Evolutionary conservation across 2,329 filamentous ascomycete genomes (phyloP), one percentile per base, ranked within the genome.

Genomic region (Fusarium sp.): DNA sequence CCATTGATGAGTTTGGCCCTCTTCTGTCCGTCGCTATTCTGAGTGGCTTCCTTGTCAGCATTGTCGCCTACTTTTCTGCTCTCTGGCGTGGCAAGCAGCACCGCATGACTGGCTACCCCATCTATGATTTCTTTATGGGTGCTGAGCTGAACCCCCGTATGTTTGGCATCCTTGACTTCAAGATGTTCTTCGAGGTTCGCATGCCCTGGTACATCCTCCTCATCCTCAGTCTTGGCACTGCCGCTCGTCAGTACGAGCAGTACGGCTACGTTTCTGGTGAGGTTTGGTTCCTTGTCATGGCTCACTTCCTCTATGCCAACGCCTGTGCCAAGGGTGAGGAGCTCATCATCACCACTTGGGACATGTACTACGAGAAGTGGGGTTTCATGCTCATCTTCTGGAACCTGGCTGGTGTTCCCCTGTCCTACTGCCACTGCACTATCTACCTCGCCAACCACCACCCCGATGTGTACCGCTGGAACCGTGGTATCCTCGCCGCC

Each of bases 351-450:
- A 92, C 92, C 11, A 96, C 93, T 52, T 97, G 94, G 91, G 94
- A 97, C 77, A 97, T 97, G 91, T 97, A 97, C 85, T 95, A 94
- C 76, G 94, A 97, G 85, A 97, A 97, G 83, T 94, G 93, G 89
- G 94, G 94, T 55, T 97, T 97, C 85, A 97, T 97, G 94, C 88
- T 97, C 72, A 97, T 97, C 80, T 97, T 97, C 88, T 97, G 94
- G 94, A 97, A 97, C 82, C 85, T 97, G 79, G 94, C 94, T 48
- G 94, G 94, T 72, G 94, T 97, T 27, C 94, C 94, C 16, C 86
- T 97, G 55, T 94, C 90, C 58, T 97, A 97, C 86, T 97, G 94
- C 84, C 94, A 97, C 85, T 96, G 92, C 87, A 95, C 92, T 51
- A 89, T 97, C 75, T 97, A 92, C 82, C 87, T 97, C 53, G 94